Evolutionary conservation across 2,329 filamentous ascomycete species (phyloP), one percentile per base, ranked within the genome.

Genomic region (Penicillium brevicompactum): DNA sequence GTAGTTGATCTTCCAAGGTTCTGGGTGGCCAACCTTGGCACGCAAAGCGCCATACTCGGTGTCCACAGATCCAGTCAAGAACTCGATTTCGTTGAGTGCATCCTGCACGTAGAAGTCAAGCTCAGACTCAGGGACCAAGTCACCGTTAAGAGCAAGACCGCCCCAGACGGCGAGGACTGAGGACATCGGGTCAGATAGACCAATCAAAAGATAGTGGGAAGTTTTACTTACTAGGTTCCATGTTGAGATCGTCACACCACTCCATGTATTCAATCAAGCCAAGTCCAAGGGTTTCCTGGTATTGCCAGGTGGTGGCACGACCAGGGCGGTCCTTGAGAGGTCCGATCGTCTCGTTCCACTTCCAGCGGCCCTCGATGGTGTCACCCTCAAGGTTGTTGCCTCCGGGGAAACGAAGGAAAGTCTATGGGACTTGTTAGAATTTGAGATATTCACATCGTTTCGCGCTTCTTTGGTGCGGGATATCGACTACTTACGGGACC

Each of bases 1-100:
- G 61, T 82, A 86, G 10, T 80, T 75, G 46, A 89, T 76, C 30
- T 68, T 74, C 73, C 84, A 89, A 0, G 87, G 86, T 55, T 84
- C 77, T 0, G 84, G 79, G 62, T 87, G 82, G 3, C 87, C 87
- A 2, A 86, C 76, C 42, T 80, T 72, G 6, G 84, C 84, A 16
- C 86, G 83, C 6, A 80, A 70, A 4, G 80, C 76, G 37, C 72
- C 70, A n/a, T 66, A 72, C 9, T 60, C 42, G 2, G 72, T 75
- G 24, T 64, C 61, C 1, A 57, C 61, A 40, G 62, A 64, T 30
- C 67, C 66, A 18, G 57, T 65, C 32, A 69, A 46, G 46, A 67
- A 67, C 38, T 72, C 69, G 2, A 75, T 55, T 53, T 75, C 71
- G 34, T 74, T 60, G 9, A 70, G 61, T 41, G 70, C 73, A 60